Base-by-base conservation (phyloP, 1,139 yeast genomes). In the Hansenula lynferdii region DNA sequence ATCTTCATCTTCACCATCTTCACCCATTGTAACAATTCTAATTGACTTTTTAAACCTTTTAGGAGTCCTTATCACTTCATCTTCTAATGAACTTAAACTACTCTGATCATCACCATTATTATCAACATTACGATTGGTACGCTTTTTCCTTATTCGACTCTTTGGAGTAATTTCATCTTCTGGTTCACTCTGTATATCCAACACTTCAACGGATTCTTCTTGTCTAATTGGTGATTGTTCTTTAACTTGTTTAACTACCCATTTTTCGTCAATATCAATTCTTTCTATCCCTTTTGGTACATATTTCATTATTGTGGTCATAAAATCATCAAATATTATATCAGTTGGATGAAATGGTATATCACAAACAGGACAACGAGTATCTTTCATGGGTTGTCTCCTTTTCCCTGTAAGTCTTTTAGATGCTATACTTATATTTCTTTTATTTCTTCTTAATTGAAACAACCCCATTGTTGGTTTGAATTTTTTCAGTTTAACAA, bases 271-370 rank as follows among this genome's bases (percentile, higher is more conserved):
- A 6, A 50, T 35, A 22, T 41, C 48, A 9, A 48, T 45, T 12
- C 28, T 21, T 2, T 38, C 38, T 2, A 40, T 41, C 5, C 28
- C 32, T 2, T 25, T 6, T 1, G 43, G 41, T 22, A 41, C 42
- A 12, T 40, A 37, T 6, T 31, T 12, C 32, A 51, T 6, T 2
- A 51, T 23, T n/a, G 34, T 23, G 1, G 36, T 31, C 49, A 50
- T 49, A 31, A 46, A 52, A 32, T 50, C 56, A 35, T 52, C 56
- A 36, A 41, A 46, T 2, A 49, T 27, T 26, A 52, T 29, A 7
- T 50, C 54, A 12, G 30, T 22, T 2, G 49, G 41, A 2, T 2
- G 6, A 28, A 48, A 47, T 4, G 20, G 14, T 2, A 42, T 16
- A 33, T 45, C 36, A 39, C 56, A 52, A 12, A 52, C 27, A 1